Base-by-base conservation (phyloP, 805 yeast genomes). In the Lachancea waltii region DNA sequence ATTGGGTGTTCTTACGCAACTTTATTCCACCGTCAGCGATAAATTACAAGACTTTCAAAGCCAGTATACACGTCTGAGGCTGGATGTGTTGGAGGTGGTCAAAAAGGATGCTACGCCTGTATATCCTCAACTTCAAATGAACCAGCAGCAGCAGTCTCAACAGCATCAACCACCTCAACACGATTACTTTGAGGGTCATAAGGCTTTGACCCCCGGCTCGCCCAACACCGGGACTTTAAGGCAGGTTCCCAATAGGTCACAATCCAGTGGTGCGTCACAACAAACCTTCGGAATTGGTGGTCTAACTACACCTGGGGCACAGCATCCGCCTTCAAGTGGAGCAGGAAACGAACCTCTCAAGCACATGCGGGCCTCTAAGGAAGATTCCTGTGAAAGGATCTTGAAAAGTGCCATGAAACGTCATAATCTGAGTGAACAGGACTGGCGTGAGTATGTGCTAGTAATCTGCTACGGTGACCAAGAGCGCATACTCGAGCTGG, bases 381-480 rank as follows among this genome's bases (percentile, higher is more conserved):
- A 87, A 39, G 97, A 90, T 51, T 87, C 96, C 2, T 87, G 96
- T 57, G 79, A 82, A 50, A 84, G 84, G 57, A 81, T 90, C 16
- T 64, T 92, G 33, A 94, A 85, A 52, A 85, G 82, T 24, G 96
- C 95, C 4, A 80, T 86, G 83, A 77, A 80, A 48, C 72, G 94
- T 44, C 95, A 89, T 62, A 79, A 79, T 42, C 70, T 90, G 34
- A 78, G 77, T 32, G 74, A 77, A 22, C 80, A 76, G 36, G 95
- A 86, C 54, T 84, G 95, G 89, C 72, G 83, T 36, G 82, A 85
- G 51, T 90, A 87, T 56, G 95, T 89, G 2, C 65, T 90, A 36
- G 87, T 89, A 13, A 83, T 90, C 11, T 83, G 94, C 54, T 87
- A 85, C 55, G 95, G 92, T 17, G 95, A 87, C 56, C 82, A 82